Conservation (phyloP, 225 moss, liverwort and hornwort genomes). For the Pseudisothecium myosuroides region DNA sequence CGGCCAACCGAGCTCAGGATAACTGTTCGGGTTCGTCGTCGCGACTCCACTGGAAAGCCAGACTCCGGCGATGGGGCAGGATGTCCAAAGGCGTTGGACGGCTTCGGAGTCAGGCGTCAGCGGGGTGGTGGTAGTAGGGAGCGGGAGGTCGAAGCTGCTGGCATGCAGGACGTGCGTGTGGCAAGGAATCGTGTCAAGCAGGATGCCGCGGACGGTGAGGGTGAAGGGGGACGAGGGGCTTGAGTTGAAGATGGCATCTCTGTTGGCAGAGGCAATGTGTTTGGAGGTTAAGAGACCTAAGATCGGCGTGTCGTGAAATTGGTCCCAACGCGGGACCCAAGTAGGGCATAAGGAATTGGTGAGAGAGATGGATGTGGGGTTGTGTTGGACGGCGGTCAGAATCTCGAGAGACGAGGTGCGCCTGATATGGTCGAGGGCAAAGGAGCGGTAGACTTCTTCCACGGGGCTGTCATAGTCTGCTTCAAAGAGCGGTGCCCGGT, state of each 20-base stretch:
- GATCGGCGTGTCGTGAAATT: not conserved
- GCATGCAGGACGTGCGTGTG: too few relatives aligned
- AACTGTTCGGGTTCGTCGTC: too few relatives aligned
- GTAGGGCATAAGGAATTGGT: not conserved
- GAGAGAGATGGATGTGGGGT: not conserved
- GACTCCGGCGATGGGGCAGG: too few relatives aligned
- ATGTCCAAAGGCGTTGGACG: too few relatives aligned
- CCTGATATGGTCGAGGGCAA: not conserved
- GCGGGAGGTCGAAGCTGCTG: too few relatives aligned
- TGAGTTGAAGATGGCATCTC: not conserved
- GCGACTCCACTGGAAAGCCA: too few relatives aligned
- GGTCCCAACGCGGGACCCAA: not conserved
- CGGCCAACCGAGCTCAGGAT: too few relatives aligned
- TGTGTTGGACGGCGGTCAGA: not conserved
- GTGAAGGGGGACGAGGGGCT: too few relatives aligned
- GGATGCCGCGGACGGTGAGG: too few relatives aligned
- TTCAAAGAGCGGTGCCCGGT: not conserved
- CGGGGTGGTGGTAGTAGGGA: too few relatives aligned
- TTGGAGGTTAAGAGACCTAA: not conserved
- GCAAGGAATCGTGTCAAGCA: too few relatives aligned
- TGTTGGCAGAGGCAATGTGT: not conserved
- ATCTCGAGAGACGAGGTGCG: not conserved
- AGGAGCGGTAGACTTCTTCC: not conserved
- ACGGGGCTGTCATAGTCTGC: not conserved
- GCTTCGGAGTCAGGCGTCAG: too few relatives aligned